Evolutionary conservation across 495 filamentous ascomycete genomes (phyloP), one percentile per base, ranked within the genome.

Genomic region (Podospora sp.): DNA sequence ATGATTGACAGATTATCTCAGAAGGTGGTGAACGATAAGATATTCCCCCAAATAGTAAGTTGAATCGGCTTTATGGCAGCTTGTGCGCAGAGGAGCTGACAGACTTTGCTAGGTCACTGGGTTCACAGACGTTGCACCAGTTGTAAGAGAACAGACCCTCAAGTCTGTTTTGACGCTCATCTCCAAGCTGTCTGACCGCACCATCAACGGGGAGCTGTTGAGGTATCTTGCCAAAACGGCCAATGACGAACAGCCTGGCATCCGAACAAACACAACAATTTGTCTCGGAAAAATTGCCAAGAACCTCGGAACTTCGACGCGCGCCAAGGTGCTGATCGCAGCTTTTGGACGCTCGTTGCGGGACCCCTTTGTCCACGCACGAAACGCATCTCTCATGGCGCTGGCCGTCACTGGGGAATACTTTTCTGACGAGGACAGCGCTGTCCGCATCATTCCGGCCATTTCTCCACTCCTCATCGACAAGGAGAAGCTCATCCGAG

Each of bases 231-330:
- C 95, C 61, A 97, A 97, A 73, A 97, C 94, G 7, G 91, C 95
- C 46, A 98, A 98, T 71, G 95, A 99, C 68, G 94, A 97, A 73
- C 94, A 99, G 72, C 94, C 96, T 20, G 95, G 95, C 7, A 99
- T 99, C 62, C 87, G 95, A 66, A 99, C 95, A 7, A 99, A 99
- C 74, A 99, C 95, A 0, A 98, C 96, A 0, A 98, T 99, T 29
- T 98, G 95, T 73, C 79, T 99, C 11, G 95, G 95, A 16, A 97
- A 95, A 70, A 97, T 99, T 68, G 93, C 95, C 1, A 94, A 91
- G 70, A 90, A 96, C 70, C 80, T 99, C 18, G 91, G 93, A 1
- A 79, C 86, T 22, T 87, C 87, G 77, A 91, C 89, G 9, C 85
- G 94, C 64, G 85, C 90, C 56, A 99, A 99, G 79, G 94, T 99